A percentile compares a stretch with the other conserved stretches of the same genome.
phyloP scores from a whole-genome alignment of 1,139 yeast genomes.

The Kurtzmaniella quercitrusa region DNA sequence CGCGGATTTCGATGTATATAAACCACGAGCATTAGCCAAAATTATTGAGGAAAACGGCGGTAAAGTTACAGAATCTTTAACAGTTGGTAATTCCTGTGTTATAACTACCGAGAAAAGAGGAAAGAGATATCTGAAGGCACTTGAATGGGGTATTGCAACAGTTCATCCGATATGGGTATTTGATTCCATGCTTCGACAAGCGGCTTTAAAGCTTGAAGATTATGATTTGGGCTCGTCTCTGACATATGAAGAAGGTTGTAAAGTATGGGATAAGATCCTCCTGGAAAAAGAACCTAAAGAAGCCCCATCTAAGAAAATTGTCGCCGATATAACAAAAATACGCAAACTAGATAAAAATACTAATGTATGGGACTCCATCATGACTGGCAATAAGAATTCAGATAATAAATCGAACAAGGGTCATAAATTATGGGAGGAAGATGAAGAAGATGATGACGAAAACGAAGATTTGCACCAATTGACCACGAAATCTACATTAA shows the following conservation, averaged over 20 bases:
- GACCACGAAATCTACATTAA: neutral
- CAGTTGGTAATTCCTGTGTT: slow-evolving; percentile 48
- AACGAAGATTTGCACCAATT: slow-evolving; percentile 6
- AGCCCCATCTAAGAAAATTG: slow-evolving; percentile 5
- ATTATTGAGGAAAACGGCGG: slow-evolving; percentile 57
- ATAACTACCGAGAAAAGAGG: slow-evolving; percentile 55
- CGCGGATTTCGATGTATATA: slow-evolving; percentile 5
- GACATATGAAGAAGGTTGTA: slow-evolving; percentile 48
- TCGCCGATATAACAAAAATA: neutral
- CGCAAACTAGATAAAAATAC: slow-evolving; percentile 13
- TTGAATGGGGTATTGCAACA: slow-evolving; percentile 64
- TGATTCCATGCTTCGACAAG: slow-evolving; percentile 60
- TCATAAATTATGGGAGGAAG: slow-evolving; percentile 30
- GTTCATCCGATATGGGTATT: slow-evolving; percentile 75
- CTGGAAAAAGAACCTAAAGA: neutral
- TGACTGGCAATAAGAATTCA: slow-evolving; percentile 29
- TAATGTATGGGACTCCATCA: slow-evolving; percentile 48
- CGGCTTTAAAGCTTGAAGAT: slow-evolving; percentile 47
- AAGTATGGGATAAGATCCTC: slow-evolving; percentile 41
- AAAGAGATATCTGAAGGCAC: slow-evolving; percentile 57
- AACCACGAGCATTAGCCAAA: slow-evolving; percentile 19
- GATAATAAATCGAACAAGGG: slow-evolving; percentile 12
- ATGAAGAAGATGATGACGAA: slow-evolving; percentile 11
- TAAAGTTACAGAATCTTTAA: slow-evolving; percentile 50
- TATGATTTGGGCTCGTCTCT: slow-evolving; percentile 24